Evolutionary conservation across 441 rosid species (phyloP), one percentile per base, ranked within the genome.

Genomic region (Erodium moschatum): DNA sequence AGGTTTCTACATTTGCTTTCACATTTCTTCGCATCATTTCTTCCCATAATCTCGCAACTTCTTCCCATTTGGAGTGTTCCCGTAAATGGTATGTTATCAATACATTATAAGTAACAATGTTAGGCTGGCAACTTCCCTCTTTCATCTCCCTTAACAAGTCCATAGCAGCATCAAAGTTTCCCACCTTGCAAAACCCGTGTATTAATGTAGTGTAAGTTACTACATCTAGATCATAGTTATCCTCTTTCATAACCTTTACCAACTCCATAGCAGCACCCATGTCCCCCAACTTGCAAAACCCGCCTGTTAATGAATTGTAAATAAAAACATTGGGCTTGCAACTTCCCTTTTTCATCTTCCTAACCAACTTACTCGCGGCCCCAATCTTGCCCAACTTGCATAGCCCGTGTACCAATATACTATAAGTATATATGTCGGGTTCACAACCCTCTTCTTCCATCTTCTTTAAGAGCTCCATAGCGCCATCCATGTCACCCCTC

Each of bases 101-200:
- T 11, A 4, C 13, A 46, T 46, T 46, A 46, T 46, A 46, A 46
- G 52, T 46, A n/a, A 46, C 52, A 46, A 12, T 46, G 52, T 46
- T 46, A 3, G 52, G 52, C 52, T 46, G 12, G 52, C 52, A 46
- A 46, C 15, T 46, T 46, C 13, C 52, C 52, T 46, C 52, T n/a
- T 46, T 46, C 52, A 46, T 46, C 52, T 46, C 62, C 62, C 27
- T 56, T 18, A 56, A 27, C 62, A 56, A 16, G 20, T 56, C 62
- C 16, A 56, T 19, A 56, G 27, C 62, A 56, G 62, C 62, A 56
- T 18, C 62, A 0, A 9, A 4, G 62, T 56, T 19, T 6, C 27
- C 62, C 11, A 56, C 62, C 21, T 19, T 19, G 62, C 62, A 56
- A 19, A 56, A 56, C 62, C 62, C 62, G 1, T 19, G 27, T 56